Conservation (phyloP, 768 basidiomycete genomes). For the Russula olivacea region DNA sequence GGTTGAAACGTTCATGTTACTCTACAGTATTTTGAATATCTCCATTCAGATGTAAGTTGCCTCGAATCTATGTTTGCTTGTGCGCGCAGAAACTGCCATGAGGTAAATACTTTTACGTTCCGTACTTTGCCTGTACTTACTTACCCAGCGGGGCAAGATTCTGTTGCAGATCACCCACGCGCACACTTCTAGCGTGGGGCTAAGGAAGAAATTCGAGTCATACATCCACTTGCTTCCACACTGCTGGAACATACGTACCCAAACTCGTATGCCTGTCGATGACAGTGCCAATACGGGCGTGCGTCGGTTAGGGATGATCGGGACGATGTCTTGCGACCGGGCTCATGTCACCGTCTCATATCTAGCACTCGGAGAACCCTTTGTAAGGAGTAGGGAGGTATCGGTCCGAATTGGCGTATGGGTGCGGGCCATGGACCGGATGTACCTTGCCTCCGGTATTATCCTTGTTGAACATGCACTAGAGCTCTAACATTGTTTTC, state of each 20-base stretch:
- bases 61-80: neutral
- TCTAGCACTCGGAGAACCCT: constrained; percentile 30
- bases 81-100: neutral
- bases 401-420: constrained; percentile 28
- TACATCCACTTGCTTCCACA: neutral
- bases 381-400: constrained; percentile 27
- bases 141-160: neutral
- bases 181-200: neutral
- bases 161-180: neutral
- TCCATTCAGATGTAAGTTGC: no score
- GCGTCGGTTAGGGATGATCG: constrained; percentile 25
- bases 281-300: constrained; percentile 13
- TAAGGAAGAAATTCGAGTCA: neutral
- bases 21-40: neutral
- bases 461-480: constrained; percentile 32
- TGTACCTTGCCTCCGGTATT: constrained; percentile 33
- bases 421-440: constrained; percentile 37
- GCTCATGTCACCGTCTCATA: constrained; percentile 37
- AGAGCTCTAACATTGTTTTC: constrained; percentile 28
- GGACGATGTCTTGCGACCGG: constrained; percentile 27
- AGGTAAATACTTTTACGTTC: no score
- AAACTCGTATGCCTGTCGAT: constrained; percentile 7
- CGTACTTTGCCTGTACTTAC: neutral
- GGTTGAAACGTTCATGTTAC: neutral
- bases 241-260: neutral